Evolutionary conservation across 2,329 filamentous ascomycete species (phyloP).

Genomic region (Teratosphaeria nubilosa): DNA sequence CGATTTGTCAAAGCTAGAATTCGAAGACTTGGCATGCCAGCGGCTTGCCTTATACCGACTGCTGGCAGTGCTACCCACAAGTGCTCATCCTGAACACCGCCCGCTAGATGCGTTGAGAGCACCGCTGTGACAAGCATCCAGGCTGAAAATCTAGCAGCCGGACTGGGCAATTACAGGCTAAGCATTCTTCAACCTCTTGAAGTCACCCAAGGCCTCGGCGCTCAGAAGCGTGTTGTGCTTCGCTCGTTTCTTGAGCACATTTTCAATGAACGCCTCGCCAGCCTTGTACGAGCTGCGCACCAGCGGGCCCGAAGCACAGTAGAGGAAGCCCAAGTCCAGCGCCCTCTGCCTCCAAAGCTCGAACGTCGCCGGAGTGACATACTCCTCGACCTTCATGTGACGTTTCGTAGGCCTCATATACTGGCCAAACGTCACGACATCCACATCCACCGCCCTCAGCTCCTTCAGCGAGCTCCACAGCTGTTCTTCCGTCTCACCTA

Average conservation of each 20-base stretch:
- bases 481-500: constrained; percentile 86
- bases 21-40: not conserved
- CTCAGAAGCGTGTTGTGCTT: constrained; percentile 24
- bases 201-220: constrained; percentile 20
- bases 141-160: not conserved
- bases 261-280: constrained; percentile 97
- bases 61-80: not conserved
- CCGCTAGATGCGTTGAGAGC: not conserved
- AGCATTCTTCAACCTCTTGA: constrained; percentile 6
- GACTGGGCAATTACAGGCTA: not conserved
- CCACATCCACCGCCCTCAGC: constrained; percentile 69
- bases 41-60: not conserved
- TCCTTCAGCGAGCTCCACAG: constrained; percentile 71
- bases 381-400: constrained; percentile 93
- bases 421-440: constrained; percentile 98
- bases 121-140: not conserved
- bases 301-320: constrained; percentile 86
- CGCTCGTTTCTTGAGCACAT: constrained; percentile 77
- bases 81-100: not conserved
- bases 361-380: constrained; percentile 83
- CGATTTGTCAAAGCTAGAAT: not conserved
- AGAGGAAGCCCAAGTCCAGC: constrained; percentile 90
- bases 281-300: constrained; percentile 96
- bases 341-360: constrained; percentile 85
- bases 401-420: constrained; percentile 99